phyloP scores from a whole-genome alignment of 1,284 basidiomycete species.

The Ustilago esculenta region DNA sequence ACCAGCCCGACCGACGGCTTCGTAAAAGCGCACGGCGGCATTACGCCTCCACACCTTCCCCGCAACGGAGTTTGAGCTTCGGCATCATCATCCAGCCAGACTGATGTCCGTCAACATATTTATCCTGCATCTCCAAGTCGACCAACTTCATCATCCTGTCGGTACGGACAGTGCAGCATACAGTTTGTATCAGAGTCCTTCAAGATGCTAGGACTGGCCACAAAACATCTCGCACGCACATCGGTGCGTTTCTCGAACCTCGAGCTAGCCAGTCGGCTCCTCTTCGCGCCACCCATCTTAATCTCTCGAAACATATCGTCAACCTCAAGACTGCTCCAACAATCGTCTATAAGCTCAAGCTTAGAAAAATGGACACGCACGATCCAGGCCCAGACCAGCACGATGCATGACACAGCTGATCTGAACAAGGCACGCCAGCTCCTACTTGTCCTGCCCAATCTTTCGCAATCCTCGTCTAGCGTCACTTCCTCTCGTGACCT shows the following conservation, averaged over 20 bases:
- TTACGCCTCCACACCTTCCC: neutral
- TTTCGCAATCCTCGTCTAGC: neutral
- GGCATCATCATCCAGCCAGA: too few relatives aligned
- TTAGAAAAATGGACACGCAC: conserved; percentile 25
- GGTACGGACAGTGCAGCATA: too few relatives aligned
- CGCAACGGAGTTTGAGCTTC: too few relatives aligned
- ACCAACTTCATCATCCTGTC: too few relatives aligned
- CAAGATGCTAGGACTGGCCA: too few relatives aligned
- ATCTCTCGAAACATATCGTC: neutral
- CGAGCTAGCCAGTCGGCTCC: neutral
- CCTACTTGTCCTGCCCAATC: conserved; percentile 29
- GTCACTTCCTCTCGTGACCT: conserved; percentile 7
- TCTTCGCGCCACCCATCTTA: too few relatives aligned
- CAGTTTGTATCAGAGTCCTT: too few relatives aligned
- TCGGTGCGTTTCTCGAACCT: neutral
- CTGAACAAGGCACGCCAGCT: conserved; percentile 45
- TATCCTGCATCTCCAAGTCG: too few relatives aligned
- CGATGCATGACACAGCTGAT: conserved; percentile 36
- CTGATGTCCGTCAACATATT: too few relatives aligned
- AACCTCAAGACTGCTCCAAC: neutral
- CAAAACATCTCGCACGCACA: too few relatives aligned
- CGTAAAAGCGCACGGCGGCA: conserved; percentile 3
- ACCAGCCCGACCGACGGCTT: too few relatives aligned
- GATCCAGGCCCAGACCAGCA: conserved; percentile 10
- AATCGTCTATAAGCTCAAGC: conserved; percentile 2